These are phyloP conservation scores for Bolboschoenus planiculmis DNA, from an alignment of 176 grass and related monocot species.

Conservation along the genomic window DNA sequence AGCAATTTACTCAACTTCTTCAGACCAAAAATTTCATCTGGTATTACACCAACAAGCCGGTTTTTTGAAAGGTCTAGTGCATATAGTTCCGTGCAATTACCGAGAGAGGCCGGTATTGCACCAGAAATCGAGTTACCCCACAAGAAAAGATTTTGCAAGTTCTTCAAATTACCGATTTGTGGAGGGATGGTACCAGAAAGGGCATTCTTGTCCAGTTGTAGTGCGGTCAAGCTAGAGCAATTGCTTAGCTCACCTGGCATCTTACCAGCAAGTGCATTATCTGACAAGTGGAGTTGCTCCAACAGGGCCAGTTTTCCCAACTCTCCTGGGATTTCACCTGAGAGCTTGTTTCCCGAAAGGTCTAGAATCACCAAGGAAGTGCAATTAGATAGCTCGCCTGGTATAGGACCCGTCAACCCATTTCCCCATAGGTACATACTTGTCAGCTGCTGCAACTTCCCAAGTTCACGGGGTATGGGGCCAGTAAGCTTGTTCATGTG, in stretches of 20 bases:
- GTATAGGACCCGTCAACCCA: conserved; percentile 49
- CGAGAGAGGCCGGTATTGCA: conserved; percentile 41
- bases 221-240: conserved; percentile 64
- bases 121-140: conserved; percentile 75
- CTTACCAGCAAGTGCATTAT: conserved; percentile 61
- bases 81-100: conserved; percentile 71
- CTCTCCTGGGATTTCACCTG: conserved; percentile 47
- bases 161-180: conserved; percentile 51
- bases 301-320: conserved; percentile 50
- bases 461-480: conserved; percentile 45
- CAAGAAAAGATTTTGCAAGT: conserved; percentile 66
- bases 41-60: conserved; percentile 48
- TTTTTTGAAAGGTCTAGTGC: conserved; percentile 83
- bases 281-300: conserved; percentile 76
- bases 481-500: conserved; percentile 91
- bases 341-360: conserved; percentile 60
- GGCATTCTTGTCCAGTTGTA: conserved; percentile 75
- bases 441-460: conserved; percentile 71
- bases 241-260: conserved; percentile 57
- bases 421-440: conserved; percentile 88
- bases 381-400: conserved; percentile 62
- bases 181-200: conserved; percentile 47
- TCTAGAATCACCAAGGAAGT: conserved; percentile 65
- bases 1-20: conserved; percentile 93
- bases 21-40: conserved; percentile 68